A percentile compares a stretch with the other conserved stretches of the same genome.
phyloP scores from a whole-genome alignment of 2,329 filamentous ascomycete genomes.

The Corynespora cassiicola region DNA sequence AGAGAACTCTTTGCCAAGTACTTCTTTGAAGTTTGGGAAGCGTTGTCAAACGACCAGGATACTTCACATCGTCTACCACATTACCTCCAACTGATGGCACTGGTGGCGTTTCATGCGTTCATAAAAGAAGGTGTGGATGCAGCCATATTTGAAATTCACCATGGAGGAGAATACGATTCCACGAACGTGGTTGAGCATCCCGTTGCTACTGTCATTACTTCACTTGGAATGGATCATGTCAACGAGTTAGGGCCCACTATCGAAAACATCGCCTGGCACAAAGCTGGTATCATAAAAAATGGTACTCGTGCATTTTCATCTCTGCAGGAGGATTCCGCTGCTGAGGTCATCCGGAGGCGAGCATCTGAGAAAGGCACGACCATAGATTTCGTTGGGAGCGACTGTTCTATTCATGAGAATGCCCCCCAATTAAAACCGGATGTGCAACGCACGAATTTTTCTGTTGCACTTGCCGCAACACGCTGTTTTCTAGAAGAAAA shows the following conservation, averaged over 20 bases:
- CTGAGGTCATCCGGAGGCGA: slow-evolving; percentile 12
- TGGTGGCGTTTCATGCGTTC: slow-evolving; percentile 67
- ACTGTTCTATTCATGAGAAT: slow-evolving; percentile 14
- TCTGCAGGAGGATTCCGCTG: slow-evolving; percentile 12
- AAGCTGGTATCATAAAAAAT: slow-evolving; percentile 72
- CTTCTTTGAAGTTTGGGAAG: slow-evolving; percentile 43
- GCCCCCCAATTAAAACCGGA: slow-evolving; percentile 10
- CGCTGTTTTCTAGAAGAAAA: slow-evolving; percentile 7
- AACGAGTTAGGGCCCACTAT: slow-evolving; percentile 67
- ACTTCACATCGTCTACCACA: too few relatives aligned
- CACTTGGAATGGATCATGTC: slow-evolving; percentile 74
- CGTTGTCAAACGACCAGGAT: slow-evolving; percentile 77
- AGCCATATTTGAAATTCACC: slow-evolving; percentile 71
- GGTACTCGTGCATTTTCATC: slow-evolving; percentile 60
- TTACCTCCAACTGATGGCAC: slow-evolving; percentile 68
- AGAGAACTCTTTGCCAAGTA: slow-evolving; percentile 55
- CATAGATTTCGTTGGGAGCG: slow-evolving; percentile 13
- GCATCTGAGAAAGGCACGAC: slow-evolving; percentile 17
- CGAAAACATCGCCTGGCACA: slow-evolving; percentile 75
- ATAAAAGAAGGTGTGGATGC: slow-evolving; percentile 67
- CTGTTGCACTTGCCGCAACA: slow-evolving; percentile 13
- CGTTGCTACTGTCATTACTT: slow-evolving; percentile 66
- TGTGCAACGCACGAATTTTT: slow-evolving; percentile 18
- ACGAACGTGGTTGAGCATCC: slow-evolving; percentile 70
- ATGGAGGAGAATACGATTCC: slow-evolving; percentile 63